These are phyloP conservation scores for Wickerhamomyces ciferrii DNA, from an alignment of 805 yeast species.

Conservation along the genomic window DNA sequence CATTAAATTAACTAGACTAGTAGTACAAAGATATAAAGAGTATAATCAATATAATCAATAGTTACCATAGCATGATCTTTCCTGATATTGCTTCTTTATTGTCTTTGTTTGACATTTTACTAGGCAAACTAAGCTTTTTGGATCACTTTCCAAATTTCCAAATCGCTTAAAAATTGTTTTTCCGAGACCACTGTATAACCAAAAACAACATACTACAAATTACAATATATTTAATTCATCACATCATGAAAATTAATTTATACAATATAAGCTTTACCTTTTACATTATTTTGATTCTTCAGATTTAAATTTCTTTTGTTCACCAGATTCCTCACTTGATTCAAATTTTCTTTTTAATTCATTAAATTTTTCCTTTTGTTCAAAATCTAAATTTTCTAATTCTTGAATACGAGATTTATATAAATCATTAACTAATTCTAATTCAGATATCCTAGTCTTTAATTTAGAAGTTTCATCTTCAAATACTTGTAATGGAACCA, in stretches of 20 bases:
- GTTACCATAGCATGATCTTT: no score
- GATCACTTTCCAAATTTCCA: no score
- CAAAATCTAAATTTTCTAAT: slow-evolving; percentile 40
- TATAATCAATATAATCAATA: no score
- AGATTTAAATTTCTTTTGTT: slow-evolving; percentile 6
- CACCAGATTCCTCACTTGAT: slow-evolving; percentile 8
- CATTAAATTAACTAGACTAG: no score
- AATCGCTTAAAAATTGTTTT: no score
- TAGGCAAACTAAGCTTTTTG: no score
- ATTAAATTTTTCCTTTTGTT: slow-evolving; percentile 8
- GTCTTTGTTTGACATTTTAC: no score
- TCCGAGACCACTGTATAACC: no score
- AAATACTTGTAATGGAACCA: background rate
- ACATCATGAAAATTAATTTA: background rate
- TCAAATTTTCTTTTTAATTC: slow-evolving; percentile 9
- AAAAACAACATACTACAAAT: no score
- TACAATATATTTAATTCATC: background rate
- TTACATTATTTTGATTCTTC: slow-evolving; percentile 4
- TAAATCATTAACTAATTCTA: slow-evolving; percentile 86
- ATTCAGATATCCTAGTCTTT: slow-evolving; percentile 76
- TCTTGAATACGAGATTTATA: slow-evolving; percentile 80
- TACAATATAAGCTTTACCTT: no score
- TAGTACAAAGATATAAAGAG: no score
- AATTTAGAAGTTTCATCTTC: slow-evolving; percentile 37
- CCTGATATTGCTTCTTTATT: no score